Evolutionary conservation across 2,329 filamentous ascomycete genomes (phyloP).

Genomic region (Tolypocladium paradoxum): DNA sequence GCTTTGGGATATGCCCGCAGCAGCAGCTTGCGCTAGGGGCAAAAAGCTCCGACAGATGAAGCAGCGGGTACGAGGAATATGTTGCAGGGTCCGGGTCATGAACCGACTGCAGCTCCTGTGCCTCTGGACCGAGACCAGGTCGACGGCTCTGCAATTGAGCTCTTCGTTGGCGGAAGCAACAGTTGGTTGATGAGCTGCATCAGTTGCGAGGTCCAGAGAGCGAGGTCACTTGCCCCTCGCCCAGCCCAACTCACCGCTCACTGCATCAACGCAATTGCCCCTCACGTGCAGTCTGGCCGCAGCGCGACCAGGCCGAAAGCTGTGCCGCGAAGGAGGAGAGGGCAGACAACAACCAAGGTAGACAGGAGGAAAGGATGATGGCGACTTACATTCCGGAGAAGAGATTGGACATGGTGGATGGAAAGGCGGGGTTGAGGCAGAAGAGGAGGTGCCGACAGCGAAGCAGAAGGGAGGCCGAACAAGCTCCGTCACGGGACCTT

Average conservation of each 20-base stretch:
- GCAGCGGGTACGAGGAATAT: not conserved
- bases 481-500: conserved; percentile 4
- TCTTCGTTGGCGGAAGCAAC: not conserved
- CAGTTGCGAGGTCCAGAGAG: not conserved
- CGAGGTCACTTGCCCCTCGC: conserved; percentile 8
- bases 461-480: conserved; percentile 1
- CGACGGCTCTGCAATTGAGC: not conserved
- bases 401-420: conserved; percentile 43
- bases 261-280: not conserved
- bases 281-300: not conserved
- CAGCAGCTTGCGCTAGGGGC: not conserved
- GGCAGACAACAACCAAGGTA: not conserved
- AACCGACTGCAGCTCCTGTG: not conserved
- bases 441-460: not conserved
- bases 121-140: not conserved
- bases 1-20: not conserved
- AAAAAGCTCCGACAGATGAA: not conserved
- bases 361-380: not conserved
- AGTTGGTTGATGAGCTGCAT: not conserved
- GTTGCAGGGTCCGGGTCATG: not conserved
- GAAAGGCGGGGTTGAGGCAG: conserved; percentile 4
- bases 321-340: not conserved
- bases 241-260: conserved; percentile 2
- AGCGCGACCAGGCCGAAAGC: not conserved
- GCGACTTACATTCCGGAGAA: conserved; percentile 51